These are phyloP conservation scores for Singerocomus inundabilis DNA, from an alignment of 1,284 basidiomycete genomes.

Conservation along the genomic window DNA sequence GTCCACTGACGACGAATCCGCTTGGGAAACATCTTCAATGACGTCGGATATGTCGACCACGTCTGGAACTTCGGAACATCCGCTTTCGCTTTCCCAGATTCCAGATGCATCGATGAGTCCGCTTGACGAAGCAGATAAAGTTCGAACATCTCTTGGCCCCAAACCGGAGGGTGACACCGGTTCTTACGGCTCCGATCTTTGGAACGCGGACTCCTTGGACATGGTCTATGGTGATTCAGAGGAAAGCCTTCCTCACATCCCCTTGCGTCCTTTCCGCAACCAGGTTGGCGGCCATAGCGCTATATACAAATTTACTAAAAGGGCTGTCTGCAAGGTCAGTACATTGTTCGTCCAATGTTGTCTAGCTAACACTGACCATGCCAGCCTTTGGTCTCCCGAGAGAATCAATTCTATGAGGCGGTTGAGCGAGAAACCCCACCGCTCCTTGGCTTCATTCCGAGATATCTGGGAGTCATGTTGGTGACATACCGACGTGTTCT, in stretches of 20 bases:
- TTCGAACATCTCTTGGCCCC: conserved; percentile 5
- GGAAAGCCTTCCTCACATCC: conserved; percentile 82
- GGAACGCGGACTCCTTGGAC: conserved; percentile 43
- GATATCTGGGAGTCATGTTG: conserved; percentile 97
- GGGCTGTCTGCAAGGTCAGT: conserved; percentile 95
- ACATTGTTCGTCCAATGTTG: conserved; percentile 10
- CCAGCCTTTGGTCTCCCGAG: conserved; percentile 91
- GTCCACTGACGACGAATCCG: conserved; percentile 75
- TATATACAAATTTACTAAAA: conserved; percentile 97
- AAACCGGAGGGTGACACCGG: conserved; percentile 25
- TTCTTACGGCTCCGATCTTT: conserved; percentile 16
- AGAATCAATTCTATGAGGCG: conserved; percentile 98
- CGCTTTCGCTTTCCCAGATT: conserved; percentile 21
- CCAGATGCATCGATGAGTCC: conserved; percentile 9
- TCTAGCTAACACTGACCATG: conserved; percentile 18
- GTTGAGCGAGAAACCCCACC: conserved; percentile 92
- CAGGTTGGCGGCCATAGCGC: conserved; percentile 97
- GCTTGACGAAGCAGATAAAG: conserved; percentile 11
- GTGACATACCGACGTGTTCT: conserved; percentile 88
- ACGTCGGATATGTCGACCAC: conserved; percentile 58
- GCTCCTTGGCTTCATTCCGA: conserved; percentile 89
- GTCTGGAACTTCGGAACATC: conserved; percentile 30
- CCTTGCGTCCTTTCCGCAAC: conserved; percentile 93
- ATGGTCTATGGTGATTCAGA: conserved; percentile 46
- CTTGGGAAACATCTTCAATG: conserved; percentile 68